Base-by-base conservation (phyloP, 2,329 filamentous ascomycete species). In the Diaporthe helianthi region DNA sequence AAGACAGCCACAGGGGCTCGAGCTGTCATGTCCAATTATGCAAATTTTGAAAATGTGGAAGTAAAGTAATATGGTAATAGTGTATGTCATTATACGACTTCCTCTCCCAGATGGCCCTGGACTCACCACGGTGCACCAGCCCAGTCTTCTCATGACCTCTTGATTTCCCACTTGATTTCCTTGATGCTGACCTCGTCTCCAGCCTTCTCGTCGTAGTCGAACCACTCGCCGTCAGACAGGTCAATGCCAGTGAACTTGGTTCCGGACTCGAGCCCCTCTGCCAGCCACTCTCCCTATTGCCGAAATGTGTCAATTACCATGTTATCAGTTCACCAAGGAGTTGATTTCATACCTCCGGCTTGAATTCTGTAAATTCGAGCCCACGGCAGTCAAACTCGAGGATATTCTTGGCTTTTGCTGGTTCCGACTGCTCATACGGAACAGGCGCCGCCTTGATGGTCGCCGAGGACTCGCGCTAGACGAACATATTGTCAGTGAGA, bases 181-280 rank as follows among this genome's bases (percentile, higher is more conserved):
- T 93, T 95, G 78, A 98, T 94, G 79, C 93, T 96, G 55, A 98
- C 94, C 80, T 98, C 94, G 61, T 97, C 93, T 0, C 91, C 87
- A 0, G 93, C 87, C 83, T 98, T 98, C 81, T 98, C 94, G 74
- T 98, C 94, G 76, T 98, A 99, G 75, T 98, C 95, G 80, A 92
- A 99, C 96, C 96, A 99, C 76, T 99, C 96, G 31, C 93, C 95
- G 33, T 99, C 96, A 0, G 84, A 84, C 67, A 99, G 81, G 74
- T 98, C 94, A 66, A 98, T 92, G 6, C 82, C 89, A 0, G 88
- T 85, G 76, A 99, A 99, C 75, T 93, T 92, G 49, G 92, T 96
- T 12, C 85, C 86, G 0, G 93, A 94, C 22, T 98, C 94, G 19
- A 86, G 71, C 3, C 94, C 96, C 55, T 92, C 93, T 0, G 92